Conservation (phyloP, 306 rosid genomes). For the Psophocarpus tetragonolobus region DNA sequence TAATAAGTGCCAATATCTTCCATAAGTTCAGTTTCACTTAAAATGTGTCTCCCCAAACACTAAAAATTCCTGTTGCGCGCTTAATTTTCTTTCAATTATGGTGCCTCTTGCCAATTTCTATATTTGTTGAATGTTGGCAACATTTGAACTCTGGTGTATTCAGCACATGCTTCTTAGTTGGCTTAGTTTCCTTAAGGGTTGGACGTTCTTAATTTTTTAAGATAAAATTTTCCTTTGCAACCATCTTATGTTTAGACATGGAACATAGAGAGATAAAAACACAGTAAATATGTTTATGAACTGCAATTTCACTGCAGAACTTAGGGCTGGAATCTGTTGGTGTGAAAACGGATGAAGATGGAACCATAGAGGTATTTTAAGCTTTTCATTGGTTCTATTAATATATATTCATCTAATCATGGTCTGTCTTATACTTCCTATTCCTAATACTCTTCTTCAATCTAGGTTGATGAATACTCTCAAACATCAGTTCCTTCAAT, state of each 20-base stretch:
- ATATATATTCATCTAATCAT: not conserved
- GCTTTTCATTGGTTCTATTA: constrained; percentile 25
- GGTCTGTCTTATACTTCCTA: not conserved
- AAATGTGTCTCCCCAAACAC: constrained; percentile 3
- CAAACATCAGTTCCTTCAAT: constrained; percentile 88
- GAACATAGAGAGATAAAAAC: constrained; percentile 9
- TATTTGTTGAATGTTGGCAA: constrained; percentile 1
- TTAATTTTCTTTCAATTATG: constrained; percentile 10
- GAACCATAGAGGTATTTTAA: constrained; percentile 84
- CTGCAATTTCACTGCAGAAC: constrained; percentile 60
- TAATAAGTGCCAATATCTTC: not conserved
- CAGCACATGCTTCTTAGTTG: constrained; percentile 9
- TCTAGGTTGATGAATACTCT: constrained; percentile 93
- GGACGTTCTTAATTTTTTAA: constrained; percentile 20
- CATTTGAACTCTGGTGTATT: constrained; percentile 14
- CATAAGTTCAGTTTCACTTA: not conserved
- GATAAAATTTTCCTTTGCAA: constrained; percentile 19
- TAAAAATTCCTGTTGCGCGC: constrained; percentile 18
- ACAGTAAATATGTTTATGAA: constrained; percentile 15
- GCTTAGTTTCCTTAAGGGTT: constrained; percentile 2
- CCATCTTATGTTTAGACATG: constrained; percentile 12
- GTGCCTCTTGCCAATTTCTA: constrained; percentile 14
- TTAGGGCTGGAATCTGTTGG: constrained; percentile 93
- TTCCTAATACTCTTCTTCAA: not conserved
- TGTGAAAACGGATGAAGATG: constrained; percentile 66